Conservation (phyloP, 1,284 basidiomycete species). For the Tremellales sp. region DNA sequence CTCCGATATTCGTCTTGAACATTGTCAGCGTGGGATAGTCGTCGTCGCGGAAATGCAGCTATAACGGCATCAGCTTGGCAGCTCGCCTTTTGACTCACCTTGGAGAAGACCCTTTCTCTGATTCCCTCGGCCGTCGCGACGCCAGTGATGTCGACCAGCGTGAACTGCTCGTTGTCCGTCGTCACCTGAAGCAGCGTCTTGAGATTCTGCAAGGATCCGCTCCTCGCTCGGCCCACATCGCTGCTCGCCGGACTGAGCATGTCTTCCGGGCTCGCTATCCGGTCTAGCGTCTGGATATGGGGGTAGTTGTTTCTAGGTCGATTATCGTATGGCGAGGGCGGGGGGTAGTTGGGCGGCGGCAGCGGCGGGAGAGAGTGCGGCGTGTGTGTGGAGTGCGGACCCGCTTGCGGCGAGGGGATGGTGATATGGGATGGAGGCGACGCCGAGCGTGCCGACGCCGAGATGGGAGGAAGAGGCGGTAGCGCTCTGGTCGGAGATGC, state of each 20-base stretch:
- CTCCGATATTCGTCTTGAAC: conserved; percentile 77
- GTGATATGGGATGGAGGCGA: conserved; percentile 6
- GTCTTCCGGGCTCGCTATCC: conserved; percentile 36
- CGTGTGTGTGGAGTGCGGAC: conserved; percentile 7
- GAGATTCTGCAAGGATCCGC: conserved; percentile 20
- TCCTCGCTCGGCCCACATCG: conserved; percentile 19
- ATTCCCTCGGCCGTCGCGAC: conserved; percentile 68
- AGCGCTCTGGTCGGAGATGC: conserved; percentile 33
- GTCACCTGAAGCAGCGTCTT: conserved; percentile 57
- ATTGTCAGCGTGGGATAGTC: conserved; percentile 72
- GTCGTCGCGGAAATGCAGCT: conserved; percentile 81
- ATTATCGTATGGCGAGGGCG: conserved; percentile 1
- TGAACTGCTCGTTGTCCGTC: conserved; percentile 73
- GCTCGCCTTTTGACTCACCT: conserved; percentile 55
- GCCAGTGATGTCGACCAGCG: conserved; percentile 70
- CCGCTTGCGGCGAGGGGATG: conserved; percentile 6
- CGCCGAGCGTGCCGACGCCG: conserved; percentile 8
- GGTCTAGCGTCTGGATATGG: conserved; percentile 8
- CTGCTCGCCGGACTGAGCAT: conserved; percentile 24
- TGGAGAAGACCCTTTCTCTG: conserved; percentile 76
- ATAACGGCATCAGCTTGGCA: background rate
- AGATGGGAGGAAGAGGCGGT: conserved; percentile 30
- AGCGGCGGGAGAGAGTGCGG: conserved; percentile 4
- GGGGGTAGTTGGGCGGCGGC: conserved; percentile 13
- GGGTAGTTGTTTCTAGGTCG: conserved; percentile 3